These are phyloP conservation scores for Vigna radiata DNA, from an alignment of 306 rosid genomes.

Conservation along the genomic window DNA sequence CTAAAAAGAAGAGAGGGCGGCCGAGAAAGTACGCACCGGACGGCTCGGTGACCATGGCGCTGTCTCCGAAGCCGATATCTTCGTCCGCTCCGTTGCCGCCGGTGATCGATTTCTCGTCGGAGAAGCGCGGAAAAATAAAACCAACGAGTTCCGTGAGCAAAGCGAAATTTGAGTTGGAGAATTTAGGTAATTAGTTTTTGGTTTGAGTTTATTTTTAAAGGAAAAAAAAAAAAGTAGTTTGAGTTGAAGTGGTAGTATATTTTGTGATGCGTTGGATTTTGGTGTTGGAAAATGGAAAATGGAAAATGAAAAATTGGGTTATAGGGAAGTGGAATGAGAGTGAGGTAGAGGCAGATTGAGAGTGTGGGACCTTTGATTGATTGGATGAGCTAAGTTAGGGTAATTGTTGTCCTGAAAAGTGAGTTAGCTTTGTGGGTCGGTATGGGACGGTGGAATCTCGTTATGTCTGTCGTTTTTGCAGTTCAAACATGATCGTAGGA, in stretches of 20 bases:
- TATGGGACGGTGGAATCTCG: conserved; percentile 66
- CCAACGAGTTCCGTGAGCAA: conserved; percentile 84
- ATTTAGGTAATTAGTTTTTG: conserved; percentile 65
- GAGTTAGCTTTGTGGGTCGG: conserved; percentile 59
- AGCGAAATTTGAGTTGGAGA: conserved; percentile 74
- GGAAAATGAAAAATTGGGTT: conserved; percentile 24
- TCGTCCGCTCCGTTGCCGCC: conserved; percentile 86
- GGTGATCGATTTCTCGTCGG: conserved; percentile 91
- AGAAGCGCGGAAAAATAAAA: conserved; percentile 79
- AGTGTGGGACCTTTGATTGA: conserved; percentile 85
- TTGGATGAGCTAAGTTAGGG: conserved; percentile 52
- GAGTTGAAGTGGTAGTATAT: conserved; percentile 7
- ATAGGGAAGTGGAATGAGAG: conserved; percentile 43
- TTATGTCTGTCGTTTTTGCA: conserved; percentile 54
- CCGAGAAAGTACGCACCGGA: conserved; percentile 95
- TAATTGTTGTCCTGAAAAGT: conserved; percentile 64
- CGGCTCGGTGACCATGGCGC: conserved; percentile 77
- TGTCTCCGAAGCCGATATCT: conserved; percentile 93
- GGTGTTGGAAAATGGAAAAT: conserved; percentile 29
- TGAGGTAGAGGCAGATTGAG: conserved; percentile 41
- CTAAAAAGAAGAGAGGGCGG: conserved; percentile 92
- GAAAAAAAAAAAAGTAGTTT: not conserved
- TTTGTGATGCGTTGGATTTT: not conserved
- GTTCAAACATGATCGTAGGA: conserved; percentile 44
- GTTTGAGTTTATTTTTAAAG: not conserved